Evolutionary conservation across 2,329 filamentous ascomycete genomes (phyloP), one percentile per base, ranked within the genome.

Genomic region (Macroventuria anomochaeta): DNA sequence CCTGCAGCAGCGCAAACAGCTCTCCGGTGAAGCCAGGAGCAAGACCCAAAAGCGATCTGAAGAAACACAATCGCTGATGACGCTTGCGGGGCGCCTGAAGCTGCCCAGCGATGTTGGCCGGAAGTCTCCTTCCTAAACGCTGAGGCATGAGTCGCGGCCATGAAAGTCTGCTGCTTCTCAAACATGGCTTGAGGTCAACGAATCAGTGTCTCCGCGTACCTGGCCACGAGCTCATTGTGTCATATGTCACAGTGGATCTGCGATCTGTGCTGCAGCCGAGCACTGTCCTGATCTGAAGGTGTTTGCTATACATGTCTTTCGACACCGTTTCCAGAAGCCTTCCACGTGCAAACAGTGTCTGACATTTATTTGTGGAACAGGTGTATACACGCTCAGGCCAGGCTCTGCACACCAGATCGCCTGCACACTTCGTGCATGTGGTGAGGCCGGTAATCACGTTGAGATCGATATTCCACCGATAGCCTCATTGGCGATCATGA

Each of bases 31-130:
- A 43, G 28, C 39, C 33, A 49, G 51, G 51, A 54, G 44, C 33
- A 48, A 48, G 32, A 26, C 33, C 51, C 51, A 28, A 48, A 49
- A 34, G 39, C 39, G 40, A 44, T 17, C 44, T 54, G 51, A 40
- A 54, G 44, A 49, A 49, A 44, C 44, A 54, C 20, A 26, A 12
- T 33, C 26, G 17, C 25, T 13, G 18, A 33, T 3, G 12, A 44
- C 34, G 17, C 34, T 44, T 54, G 44, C 51, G 51, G 51, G 39
- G 51, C 51, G 51, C 39, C 51, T 39, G 44, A 54, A 25, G 32
- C 42, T 47, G 39, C 32, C 8, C 25, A 46, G 7, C 15, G 10
- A 33, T 28, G 4, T 17, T 31, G 15, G 15, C 51, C 39, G 29
- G 13, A 49, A 40, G 29, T 25, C 21, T 49, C 17, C 31, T 44